These are phyloP conservation scores for Grigorovia transvaalensis DNA, from an alignment of 805 yeast genomes.

Conservation along the genomic window DNA sequence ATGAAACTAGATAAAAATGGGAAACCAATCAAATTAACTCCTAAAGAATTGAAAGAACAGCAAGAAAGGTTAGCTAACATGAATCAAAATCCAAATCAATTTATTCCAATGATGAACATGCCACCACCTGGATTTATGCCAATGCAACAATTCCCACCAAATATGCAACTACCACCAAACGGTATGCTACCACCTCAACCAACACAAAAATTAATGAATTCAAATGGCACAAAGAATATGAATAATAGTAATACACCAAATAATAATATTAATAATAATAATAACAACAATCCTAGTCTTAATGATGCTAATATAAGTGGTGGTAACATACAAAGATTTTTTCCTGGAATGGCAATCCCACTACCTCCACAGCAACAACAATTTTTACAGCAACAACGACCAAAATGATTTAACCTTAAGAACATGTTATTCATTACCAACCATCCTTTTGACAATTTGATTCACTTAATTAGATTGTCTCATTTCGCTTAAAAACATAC, in stretches of 20 bases:
- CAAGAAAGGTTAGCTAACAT: background rate
- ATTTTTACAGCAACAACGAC: background rate
- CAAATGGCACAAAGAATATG: background rate
- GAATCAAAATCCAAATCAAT: conserved; percentile 11
- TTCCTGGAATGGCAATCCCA: conserved; percentile 11
- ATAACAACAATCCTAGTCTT: background rate
- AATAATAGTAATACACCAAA: background rate
- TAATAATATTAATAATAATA: background rate
- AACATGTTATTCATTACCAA: no score
- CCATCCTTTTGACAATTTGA: no score
- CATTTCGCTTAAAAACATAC: no score
- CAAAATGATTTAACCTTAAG: background rate
- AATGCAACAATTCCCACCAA: conserved; percentile 19
- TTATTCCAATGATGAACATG: conserved; percentile 20
- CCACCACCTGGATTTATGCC: conserved; percentile 25
- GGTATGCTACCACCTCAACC: conserved; percentile 1
- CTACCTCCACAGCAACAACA: conserved; percentile 6
- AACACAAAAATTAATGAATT: background rate
- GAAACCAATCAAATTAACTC: conserved; percentile 7
- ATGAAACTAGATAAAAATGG: background rate
- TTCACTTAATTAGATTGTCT: no score
- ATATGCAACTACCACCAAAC: conserved; percentile 2
- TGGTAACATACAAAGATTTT: conserved; percentile 11
- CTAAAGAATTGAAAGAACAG: conserved; percentile 4
- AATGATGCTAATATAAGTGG: background rate